phyloP scores from a whole-genome alignment of 2,329 filamentous ascomycete genomes.

The Paraconiothyrium brasiliense region DNA sequence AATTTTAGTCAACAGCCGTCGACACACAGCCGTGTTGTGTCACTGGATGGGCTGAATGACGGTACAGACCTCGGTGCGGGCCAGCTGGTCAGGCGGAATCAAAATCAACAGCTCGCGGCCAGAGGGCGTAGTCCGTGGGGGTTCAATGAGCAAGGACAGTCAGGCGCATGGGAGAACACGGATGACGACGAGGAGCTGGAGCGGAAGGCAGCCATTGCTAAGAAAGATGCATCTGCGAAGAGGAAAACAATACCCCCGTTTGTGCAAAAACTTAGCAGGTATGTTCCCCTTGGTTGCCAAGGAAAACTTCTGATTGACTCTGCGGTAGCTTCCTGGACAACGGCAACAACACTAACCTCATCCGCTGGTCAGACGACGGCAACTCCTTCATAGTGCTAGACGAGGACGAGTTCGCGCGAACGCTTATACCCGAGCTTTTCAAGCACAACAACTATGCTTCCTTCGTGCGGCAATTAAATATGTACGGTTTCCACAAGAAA shows the following conservation, averaged over 20 bases:
- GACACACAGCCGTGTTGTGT: constrained; percentile 43
- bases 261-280: constrained; percentile 98
- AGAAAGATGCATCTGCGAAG: constrained; percentile 87
- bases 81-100: constrained; percentile 57
- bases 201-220: constrained; percentile 80
- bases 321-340: constrained; percentile 84
- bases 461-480: constrained; percentile 74
- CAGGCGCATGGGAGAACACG: constrained; percentile 63
- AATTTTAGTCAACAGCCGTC: constrained; percentile 27
- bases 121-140: constrained; percentile 50
- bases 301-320: constrained; percentile 29
- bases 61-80: constrained; percentile 43
- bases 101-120: constrained; percentile 57
- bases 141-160: constrained; percentile 54
- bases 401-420: constrained; percentile 86
- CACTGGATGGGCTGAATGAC: constrained; percentile 43
- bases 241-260: constrained; percentile 97
- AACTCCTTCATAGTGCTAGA: constrained; percentile 97
- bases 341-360: constrained; percentile 90
- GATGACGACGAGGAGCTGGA: constrained; percentile 83
- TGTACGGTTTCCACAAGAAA: constrained; percentile 66
- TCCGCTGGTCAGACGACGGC: constrained; percentile 95
- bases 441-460: constrained; percentile 84
- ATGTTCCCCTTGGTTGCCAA: constrained; percentile 43
- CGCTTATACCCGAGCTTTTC: constrained; percentile 77